Base-by-base conservation (phyloP, 2,329 filamentous ascomycete genomes). In the Mycogone perniciosa region DNA sequence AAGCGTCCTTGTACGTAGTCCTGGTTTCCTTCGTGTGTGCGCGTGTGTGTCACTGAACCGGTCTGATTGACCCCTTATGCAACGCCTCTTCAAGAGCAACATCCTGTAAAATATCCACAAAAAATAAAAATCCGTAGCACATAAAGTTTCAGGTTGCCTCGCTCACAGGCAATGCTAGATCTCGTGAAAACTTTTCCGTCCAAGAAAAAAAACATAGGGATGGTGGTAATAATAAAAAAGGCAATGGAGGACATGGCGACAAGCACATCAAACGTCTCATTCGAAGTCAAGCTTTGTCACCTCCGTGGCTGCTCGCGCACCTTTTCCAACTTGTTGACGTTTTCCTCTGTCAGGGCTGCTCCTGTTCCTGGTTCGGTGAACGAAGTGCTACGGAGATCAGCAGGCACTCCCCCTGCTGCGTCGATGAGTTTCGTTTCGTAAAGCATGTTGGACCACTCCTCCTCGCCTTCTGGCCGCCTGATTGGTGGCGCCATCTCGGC, bases 341-440 rank as follows among this genome's bases (percentile, higher is more conserved):
- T 81, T 59, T 77, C 77, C 54, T 77, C 73, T 1, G 77, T 81
- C 54, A 81, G 57, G 5, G 71, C 71, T 49, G 78, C 73, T 3
- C 71, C 70, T 6, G 59, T 51, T 8, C 65, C 60, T 29, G 60
- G 53, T 37, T 67, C 69, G 7, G 71, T 63, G 30, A 67, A 67
- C 6, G 66, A 67, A 31, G 61, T 66, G 11, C 59, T 61, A n/a
- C 65, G 57, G 41, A 64, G 63, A 29, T 56, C 62, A 5, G 64
- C 56, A 27, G 66, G 62, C 5, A 51, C 44, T 8, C 67, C 67
- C 4, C 73, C 72, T 0, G 72, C 73, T 2, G 73, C 73, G 42
- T 71, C 73, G 46, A 76, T 71, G 41, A 76, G 59, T 57, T 76
- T 76, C 37, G 68, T 74, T 55, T 74, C 73, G 48, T 75, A 69